Evolutionary conservation across 169 alveolate species (phyloP).

Genomic region (Ichthyophthirius multifiliis): DNA sequence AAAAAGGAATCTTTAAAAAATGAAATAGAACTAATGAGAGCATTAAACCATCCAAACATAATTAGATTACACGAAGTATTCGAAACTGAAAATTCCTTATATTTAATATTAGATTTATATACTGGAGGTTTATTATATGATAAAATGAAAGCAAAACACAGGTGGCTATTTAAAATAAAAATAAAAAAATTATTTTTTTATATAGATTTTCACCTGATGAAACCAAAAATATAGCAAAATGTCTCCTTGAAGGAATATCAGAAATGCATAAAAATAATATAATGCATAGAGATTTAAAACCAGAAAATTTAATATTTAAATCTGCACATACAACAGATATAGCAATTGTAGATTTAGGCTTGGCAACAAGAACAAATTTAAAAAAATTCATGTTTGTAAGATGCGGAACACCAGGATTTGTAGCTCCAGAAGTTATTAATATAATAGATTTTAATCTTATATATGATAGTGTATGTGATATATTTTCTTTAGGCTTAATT

Average conservation of each 20-base stretch:
- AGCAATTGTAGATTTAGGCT: conserved; percentile 63
- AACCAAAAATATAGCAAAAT: conserved; percentile 37
- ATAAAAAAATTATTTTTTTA: too few species aligned
- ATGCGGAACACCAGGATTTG: conserved; percentile 81
- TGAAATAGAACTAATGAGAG: conserved; percentile 47
- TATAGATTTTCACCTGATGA: conserved; percentile 55
- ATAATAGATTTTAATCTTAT: conserved; percentile 43
- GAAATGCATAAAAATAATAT: conserved; percentile 42
- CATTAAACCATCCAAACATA: conserved; percentile 43
- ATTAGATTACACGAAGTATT: conserved; percentile 74
- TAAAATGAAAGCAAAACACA: conserved; percentile 60
- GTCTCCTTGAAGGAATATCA: conserved; percentile 28
- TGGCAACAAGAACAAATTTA: conserved; percentile 56
- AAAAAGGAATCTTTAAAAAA: conserved; percentile 26
- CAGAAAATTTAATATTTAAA: conserved; percentile 57
- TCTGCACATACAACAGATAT: neutral
- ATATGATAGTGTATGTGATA: conserved; percentile 38
- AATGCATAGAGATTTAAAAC: conserved; percentile 58
- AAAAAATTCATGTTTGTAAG: conserved; percentile 43
- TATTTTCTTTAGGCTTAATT: conserved; percentile 33
- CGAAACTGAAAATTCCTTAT: conserved; percentile 75
- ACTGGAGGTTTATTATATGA: conserved; percentile 75
- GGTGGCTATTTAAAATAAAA: too few species aligned
- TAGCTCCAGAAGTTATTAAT: conserved; percentile 70
- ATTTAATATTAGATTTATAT: conserved; percentile 66